A percentile compares a stretch with the other conserved stretches of the same genome.
phyloP scores from a whole-genome alignment of 495 filamentous ascomycete species.

The Penicillium argentinense region DNA sequence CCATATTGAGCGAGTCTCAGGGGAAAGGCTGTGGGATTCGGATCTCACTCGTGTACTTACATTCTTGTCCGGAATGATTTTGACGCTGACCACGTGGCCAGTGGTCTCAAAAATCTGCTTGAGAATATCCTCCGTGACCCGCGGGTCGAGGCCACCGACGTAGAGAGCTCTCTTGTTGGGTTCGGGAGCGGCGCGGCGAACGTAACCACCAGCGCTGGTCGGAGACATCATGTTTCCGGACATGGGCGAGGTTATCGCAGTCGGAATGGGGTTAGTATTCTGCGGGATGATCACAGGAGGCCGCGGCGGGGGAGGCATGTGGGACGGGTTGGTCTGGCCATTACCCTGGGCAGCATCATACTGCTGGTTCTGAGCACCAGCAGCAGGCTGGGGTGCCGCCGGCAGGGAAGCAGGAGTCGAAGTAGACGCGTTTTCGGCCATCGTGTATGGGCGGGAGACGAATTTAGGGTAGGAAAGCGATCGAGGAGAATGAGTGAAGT shows the following conservation, averaged over 20 bases:
- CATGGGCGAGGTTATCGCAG: slow-evolving; percentile 87
- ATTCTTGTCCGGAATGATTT: slow-evolving; percentile 99
- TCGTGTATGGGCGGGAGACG: slow-evolving; percentile 37
- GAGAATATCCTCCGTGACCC: slow-evolving; percentile 94
- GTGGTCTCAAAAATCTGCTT: slow-evolving; percentile 99
- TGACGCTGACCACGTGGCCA: slow-evolving; percentile 96
- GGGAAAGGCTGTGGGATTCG: neutral
- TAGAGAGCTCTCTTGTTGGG: slow-evolving; percentile 98
- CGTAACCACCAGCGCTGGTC: slow-evolving; percentile 73
- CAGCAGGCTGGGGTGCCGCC: slow-evolving; percentile 62
- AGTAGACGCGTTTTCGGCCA: slow-evolving; percentile 66
- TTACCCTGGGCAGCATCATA: slow-evolving; percentile 64
- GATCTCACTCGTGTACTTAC: slow-evolving; percentile 51
- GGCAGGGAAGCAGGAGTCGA: slow-evolving; percentile 57
- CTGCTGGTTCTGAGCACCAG: slow-evolving; percentile 69
- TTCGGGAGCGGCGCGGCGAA: slow-evolving; percentile 91
- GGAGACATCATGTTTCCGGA: slow-evolving; percentile 78
- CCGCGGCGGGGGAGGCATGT: slow-evolving; percentile 92
- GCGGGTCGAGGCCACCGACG: slow-evolving; percentile 90
- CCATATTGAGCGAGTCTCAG: neutral
- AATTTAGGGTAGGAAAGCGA: slow-evolving; percentile 17
- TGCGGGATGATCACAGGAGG: slow-evolving; percentile 89
- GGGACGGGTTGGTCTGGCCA: slow-evolving; percentile 61
- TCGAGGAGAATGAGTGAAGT: slow-evolving; percentile 18
- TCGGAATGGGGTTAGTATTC: slow-evolving; percentile 94